phyloP scores from a whole-genome alignment of 179 eudicot genomes.

The Actinidia arguta region DNA sequence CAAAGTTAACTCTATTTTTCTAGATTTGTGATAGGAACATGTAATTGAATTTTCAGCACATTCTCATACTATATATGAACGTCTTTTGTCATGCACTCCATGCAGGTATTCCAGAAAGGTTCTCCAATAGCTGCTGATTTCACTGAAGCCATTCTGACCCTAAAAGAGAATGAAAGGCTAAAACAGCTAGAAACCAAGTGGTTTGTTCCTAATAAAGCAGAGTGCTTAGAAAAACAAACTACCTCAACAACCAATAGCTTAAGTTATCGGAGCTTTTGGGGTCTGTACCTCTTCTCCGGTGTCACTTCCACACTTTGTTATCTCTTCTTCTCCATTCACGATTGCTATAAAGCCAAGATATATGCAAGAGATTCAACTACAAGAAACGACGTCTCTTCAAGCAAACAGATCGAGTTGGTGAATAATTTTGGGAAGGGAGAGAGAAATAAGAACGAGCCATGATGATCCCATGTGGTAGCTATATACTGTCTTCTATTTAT shows the following conservation, averaged over 20 bases:
- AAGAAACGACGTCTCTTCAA: no score
- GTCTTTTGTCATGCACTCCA: not conserved
- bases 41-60: not conserved
- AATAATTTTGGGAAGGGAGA: no score
- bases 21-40: not conserved
- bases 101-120: conserved; percentile 61
- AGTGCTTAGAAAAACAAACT: conserved; percentile 21
- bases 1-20: no score
- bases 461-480: no score
- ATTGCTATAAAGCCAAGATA: no score
- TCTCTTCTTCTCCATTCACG: conserved; percentile 25
- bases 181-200: conserved; percentile 33
- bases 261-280: conserved; percentile 38
- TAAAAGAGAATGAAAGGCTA: conserved; percentile 44
- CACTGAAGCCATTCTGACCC: conserved; percentile 46
- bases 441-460: no score
- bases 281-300: conserved; percentile 37
- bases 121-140: conserved; percentile 51
- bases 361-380: no score
- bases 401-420: no score
- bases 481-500: no score
- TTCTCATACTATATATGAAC: no score
- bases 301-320: conserved; percentile 34
- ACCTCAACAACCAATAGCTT: conserved; percentile 29
- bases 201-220: conserved; percentile 25